These are phyloP conservation scores for Pseudogymnoascus sp. DNA, from an alignment of 2,329 filamentous ascomycete species.

Conservation along the genomic window DNA sequence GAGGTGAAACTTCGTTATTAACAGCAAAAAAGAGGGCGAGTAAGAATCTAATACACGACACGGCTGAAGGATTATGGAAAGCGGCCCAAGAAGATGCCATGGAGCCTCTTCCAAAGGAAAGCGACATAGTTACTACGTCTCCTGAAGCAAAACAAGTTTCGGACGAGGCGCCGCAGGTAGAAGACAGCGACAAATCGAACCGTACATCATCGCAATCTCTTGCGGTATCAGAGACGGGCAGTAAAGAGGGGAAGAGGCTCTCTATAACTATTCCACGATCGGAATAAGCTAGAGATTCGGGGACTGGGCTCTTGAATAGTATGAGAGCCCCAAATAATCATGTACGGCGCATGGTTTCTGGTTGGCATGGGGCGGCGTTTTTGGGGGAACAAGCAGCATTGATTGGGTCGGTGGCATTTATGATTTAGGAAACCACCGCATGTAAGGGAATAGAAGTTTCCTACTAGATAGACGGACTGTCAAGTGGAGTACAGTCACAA, in stretches of 20 bases:
- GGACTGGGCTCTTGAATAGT: neutral
- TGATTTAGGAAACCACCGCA: neutral
- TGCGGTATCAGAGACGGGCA: constrained; percentile 20
- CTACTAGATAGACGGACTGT: neutral
- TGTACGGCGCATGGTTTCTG: neutral
- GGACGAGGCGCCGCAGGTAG: neutral
- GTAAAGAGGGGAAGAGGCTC: constrained; percentile 28
- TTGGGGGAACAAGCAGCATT: neutral
- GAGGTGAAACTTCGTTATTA: neutral
- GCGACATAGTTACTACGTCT: neutral
- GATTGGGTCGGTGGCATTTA: neutral
- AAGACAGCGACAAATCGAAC: constrained; percentile 18
- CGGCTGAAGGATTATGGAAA: constrained; percentile 14
- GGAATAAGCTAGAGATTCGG: neutral
- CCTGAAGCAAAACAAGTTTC: neutral
- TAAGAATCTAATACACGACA: constrained; percentile 11
- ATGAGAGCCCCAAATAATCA: neutral
- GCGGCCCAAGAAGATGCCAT: constrained; percentile 17
- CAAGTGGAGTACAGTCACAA: neutral
- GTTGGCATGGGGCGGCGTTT: neutral
- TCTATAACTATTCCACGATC: constrained; percentile 33
- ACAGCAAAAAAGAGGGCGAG: neutral
- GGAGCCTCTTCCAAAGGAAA: constrained; percentile 10
- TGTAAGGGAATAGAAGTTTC: neutral
- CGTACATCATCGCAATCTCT: constrained; percentile 20